Base-by-base conservation (phyloP, 2,329 filamentous ascomycete species). In the Orbilia ellipsospora region DNA sequence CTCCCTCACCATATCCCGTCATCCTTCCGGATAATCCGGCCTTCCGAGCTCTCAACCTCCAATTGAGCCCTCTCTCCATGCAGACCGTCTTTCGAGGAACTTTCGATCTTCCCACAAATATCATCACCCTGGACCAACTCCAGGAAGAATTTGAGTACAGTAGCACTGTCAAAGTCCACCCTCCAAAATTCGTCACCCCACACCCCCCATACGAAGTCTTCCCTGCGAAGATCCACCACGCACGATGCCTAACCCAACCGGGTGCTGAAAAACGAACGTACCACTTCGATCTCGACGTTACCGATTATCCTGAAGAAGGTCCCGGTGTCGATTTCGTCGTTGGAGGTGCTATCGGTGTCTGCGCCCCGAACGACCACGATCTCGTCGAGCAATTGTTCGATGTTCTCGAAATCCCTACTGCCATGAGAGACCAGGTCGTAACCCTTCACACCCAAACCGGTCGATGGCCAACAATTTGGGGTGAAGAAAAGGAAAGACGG, bases 391-490 rank as follows among this genome's bases (percentile, higher is more conserved):
- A 95, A 77, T 85, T 98, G 45, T 88, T 99, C 78, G 89, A 97
- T 80, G 85, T 90, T 23, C 88, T 99, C 16, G 87, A 92, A 79
- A 87, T 98, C 20, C 94, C 94, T 2, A 90, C 89, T 44, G 92
- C 90, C 80, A 86, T 95, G 74, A 90, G 95, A 31, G 92, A 96
- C 83, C 95, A 92, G 85, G 90, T 91, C 13, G 87, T 97, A 16
- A 85, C 91, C 16, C 84, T 98, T 79, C 90, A 89, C 82, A 98
- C 95, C 0, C 88, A 87, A 42, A 88, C 86, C 75, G 94, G 94
- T 40, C 88, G 95, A 59, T 99, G 94, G 94, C 95, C 95, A 2
- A 99, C 95, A 0, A 96, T 99, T 59, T 99, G 95, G 95, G 95
- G 94, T 50, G 92, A 96, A 1, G 94, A 98, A 18, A 84, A 92